These are phyloP conservation scores for Colletotrichum sojae DNA, from an alignment of 2,329 filamentous ascomycete species.

Conservation along the genomic window DNA sequence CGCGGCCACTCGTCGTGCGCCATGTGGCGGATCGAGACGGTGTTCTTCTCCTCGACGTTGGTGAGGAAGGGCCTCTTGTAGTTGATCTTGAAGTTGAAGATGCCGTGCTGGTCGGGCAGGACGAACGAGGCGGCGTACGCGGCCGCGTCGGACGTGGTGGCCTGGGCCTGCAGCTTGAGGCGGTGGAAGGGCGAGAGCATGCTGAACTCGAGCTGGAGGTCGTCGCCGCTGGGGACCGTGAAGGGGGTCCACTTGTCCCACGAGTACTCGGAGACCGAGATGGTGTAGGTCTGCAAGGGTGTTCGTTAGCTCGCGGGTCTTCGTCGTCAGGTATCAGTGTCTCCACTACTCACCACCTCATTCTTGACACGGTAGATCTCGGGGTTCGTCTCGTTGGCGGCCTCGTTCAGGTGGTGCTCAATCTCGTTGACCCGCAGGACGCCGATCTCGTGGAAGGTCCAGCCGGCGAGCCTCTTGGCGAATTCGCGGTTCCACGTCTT, in stretches of 20 bases:
- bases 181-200: conserved; percentile 99
- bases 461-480: conserved; percentile 86
- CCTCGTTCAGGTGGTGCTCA: conserved; percentile 79
- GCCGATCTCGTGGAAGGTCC: conserved; percentile 95
- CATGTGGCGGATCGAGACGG: conserved; percentile 95
- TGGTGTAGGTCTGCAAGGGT: conserved; percentile 78
- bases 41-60: conserved; percentile 92
- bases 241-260: conserved; percentile 84
- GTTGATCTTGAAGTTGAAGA: conserved; percentile 98
- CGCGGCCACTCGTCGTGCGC: conserved; percentile 97
- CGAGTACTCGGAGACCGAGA: conserved; percentile 89
- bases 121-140: conserved; percentile 83
- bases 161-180: conserved; percentile 74
- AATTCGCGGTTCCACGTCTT: conserved; percentile 88
- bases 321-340: neutral
- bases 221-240: conserved; percentile 76
- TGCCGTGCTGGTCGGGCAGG: conserved; percentile 96
- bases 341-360: conserved; percentile 85
- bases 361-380: conserved; percentile 96
- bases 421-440: conserved; percentile 88
- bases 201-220: conserved; percentile 94
- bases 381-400: conserved; percentile 78
- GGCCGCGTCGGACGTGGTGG: conserved; percentile 75
- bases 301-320: conserved; percentile 24
- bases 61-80: conserved; percentile 96